Evolutionary conservation across 345 rosid genomes (phyloP).

Genomic region (Zanthoxylum bungeanum): DNA sequence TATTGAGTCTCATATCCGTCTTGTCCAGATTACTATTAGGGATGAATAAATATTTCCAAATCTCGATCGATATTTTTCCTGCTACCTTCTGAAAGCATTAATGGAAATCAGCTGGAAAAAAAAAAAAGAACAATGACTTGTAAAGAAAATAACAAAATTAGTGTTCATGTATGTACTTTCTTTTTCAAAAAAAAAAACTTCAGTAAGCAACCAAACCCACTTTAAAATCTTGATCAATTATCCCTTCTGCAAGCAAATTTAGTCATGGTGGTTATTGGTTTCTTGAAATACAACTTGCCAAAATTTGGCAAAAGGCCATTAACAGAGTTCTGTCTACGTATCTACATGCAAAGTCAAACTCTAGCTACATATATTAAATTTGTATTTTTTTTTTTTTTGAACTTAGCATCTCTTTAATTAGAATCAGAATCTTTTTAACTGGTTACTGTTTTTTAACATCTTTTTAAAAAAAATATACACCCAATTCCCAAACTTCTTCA

Average conservation of each 20-base stretch:
- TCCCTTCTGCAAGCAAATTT: slow-evolving; percentile 22
- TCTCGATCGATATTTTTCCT: too few relatives aligned
- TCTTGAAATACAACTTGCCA: slow-evolving; percentile 22
- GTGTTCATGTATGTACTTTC: neutral
- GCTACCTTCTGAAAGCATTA: neutral
- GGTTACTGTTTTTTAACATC: too few relatives aligned
- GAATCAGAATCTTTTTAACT: too few relatives aligned
- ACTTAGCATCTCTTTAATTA: neutral
- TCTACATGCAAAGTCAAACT: slow-evolving; percentile 56
- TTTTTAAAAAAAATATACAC: too few relatives aligned
- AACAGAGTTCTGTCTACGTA: slow-evolving; percentile 29
- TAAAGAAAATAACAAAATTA: neutral
- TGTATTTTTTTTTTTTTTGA: neutral
- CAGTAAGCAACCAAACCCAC: slow-evolving; percentile 22
- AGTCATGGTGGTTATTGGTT: slow-evolving; percentile 6
- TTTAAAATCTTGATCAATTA: slow-evolving; percentile 11
- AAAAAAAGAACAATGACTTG: neutral
- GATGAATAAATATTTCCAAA: too few relatives aligned
- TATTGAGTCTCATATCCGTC: too few relatives aligned
- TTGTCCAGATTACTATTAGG: too few relatives aligned
- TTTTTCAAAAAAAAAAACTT: neutral
- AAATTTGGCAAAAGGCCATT: slow-evolving; percentile 61
- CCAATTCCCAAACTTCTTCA: slow-evolving; percentile 29
- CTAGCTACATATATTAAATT: slow-evolving; percentile 8
- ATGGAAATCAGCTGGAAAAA: slow-evolving; percentile 23